Conservation (phyloP, 2,329 filamentous ascomycete species). For the Phaeophleospora eucalypticola region DNA sequence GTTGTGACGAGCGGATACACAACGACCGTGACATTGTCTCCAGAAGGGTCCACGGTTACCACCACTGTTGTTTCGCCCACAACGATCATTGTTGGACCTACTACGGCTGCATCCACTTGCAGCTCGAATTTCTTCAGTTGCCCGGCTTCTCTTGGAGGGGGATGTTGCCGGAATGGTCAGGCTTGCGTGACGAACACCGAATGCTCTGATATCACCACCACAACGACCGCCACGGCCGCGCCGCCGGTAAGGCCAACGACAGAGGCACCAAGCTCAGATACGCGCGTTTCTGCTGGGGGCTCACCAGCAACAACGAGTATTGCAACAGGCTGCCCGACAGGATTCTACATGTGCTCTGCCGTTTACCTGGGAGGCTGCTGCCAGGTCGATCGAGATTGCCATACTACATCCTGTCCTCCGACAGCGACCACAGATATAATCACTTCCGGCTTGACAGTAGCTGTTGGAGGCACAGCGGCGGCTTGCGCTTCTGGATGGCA, state of each 20-base stretch:
- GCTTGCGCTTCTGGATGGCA: slow-evolving; percentile 79
- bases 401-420: slow-evolving; percentile 71
- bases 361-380: slow-evolving; percentile 81
- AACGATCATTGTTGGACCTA: slow-evolving; percentile 29
- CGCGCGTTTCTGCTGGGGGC: slow-evolving; percentile 16
- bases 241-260: slow-evolving; percentile 43
- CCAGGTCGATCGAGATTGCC: slow-evolving; percentile 79
- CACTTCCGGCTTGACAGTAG: slow-evolving; percentile 62
- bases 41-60: slow-evolving; percentile 26
- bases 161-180: slow-evolving; percentile 46
- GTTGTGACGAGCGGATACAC: slow-evolving; percentile 20
- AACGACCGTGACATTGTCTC: slow-evolving; percentile 29
- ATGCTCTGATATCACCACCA: slow-evolving; percentile 34
- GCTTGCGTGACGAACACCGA: slow-evolving; percentile 38
- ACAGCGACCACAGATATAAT: slow-evolving; percentile 61
- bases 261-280: slow-evolving; percentile 12
- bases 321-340: slow-evolving; percentile 65
- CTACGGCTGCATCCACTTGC: slow-evolving; percentile 32
- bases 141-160: slow-evolving; percentile 44
- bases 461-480: slow-evolving; percentile 28
- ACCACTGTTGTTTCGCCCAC: slow-evolving; percentile 25
- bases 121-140: slow-evolving; percentile 45
- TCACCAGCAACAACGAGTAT: slow-evolving; percentile 35
- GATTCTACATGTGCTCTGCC: slow-evolving; percentile 87
- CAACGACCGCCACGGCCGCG: slow-evolving; percentile 34